These are phyloP conservation scores for Eucalyptus sp. DNA, from an alignment of 345 rosid genomes.

Conservation along the genomic window DNA sequence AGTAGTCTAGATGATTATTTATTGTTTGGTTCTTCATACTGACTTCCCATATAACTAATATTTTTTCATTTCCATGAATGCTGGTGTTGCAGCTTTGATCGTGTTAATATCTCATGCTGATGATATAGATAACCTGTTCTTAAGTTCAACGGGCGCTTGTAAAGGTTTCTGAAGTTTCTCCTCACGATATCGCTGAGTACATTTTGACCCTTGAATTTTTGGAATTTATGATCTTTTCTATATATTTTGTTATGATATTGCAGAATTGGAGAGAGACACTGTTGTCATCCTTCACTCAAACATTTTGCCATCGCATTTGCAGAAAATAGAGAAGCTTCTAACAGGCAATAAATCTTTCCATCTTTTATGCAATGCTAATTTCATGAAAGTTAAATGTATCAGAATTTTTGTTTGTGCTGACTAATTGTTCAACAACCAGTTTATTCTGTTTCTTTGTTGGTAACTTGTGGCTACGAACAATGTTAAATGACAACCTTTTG, in stretches of 20 bases:
- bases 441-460: not conserved
- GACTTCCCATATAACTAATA: not conserved
- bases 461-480: not conserved
- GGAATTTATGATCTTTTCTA: not conserved
- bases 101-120: constrained; percentile 51
- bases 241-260: not conserved
- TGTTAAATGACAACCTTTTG: not conserved
- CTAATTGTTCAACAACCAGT: not conserved
- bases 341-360: constrained; percentile 22
- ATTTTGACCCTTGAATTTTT: not conserved
- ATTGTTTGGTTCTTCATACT: not conserved
- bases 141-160: constrained; percentile 43
- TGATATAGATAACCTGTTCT: constrained; percentile 42
- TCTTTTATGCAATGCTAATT: not conserved
- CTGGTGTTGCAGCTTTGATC: constrained; percentile 66
- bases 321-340: constrained; percentile 47
- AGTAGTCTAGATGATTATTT: not conserved
- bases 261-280: constrained; percentile 50
- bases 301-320: constrained; percentile 31
- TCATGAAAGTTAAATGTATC: not conserved
- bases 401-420: not conserved
- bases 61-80: not conserved
- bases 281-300: constrained; percentile 49
- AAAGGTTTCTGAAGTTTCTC: constrained; percentile 36
- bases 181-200: not conserved